A percentile compares a stretch with the other conserved stretches of the same genome.
Conservation (phyloP, 371 early-diverging fungal species). For the Mortierella sp. region DNA sequence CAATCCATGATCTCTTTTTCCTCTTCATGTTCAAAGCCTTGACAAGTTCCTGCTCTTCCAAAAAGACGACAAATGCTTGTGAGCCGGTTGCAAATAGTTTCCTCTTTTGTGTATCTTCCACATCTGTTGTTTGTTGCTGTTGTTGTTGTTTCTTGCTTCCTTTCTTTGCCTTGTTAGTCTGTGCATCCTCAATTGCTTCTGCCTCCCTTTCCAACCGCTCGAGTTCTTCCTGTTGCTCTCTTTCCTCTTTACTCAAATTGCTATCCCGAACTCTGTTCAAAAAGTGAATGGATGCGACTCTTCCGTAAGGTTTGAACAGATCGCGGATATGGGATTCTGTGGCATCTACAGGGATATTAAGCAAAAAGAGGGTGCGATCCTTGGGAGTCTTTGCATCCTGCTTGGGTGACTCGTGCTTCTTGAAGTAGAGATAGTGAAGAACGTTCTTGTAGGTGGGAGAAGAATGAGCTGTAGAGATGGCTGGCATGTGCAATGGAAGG, state of each 20-base stretch:
- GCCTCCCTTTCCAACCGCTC: slow-evolving; percentile 49
- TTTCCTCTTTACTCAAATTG: slow-evolving; percentile 45
- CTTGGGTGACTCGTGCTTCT: slow-evolving; percentile 75
- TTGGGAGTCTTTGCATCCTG: slow-evolving; percentile 63
- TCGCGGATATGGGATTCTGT: slow-evolving; percentile 79
- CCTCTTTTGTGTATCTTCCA: slow-evolving; percentile 15
- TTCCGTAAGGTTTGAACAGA: slow-evolving; percentile 79
- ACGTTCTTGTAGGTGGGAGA: slow-evolving; percentile 52
- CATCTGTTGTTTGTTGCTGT: background rate
- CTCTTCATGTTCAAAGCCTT: slow-evolving; percentile 73
- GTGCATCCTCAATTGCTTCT: slow-evolving; percentile 28
- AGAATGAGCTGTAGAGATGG: slow-evolving; percentile 23
- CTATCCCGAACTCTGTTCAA: slow-evolving; percentile 49
- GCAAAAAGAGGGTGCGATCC: slow-evolving; percentile 83
- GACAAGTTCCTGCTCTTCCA: slow-evolving; percentile 71
- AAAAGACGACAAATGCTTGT: slow-evolving; percentile 84
- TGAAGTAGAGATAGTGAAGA: slow-evolving; percentile 79
- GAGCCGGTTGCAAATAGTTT: slow-evolving; percentile 65
- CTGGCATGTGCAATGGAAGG: slow-evolving; percentile 50
- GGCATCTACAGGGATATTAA: slow-evolving; percentile 88
- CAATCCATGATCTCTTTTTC: slow-evolving; percentile 74
- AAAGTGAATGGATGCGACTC: slow-evolving; percentile 73
- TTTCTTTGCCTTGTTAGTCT: slow-evolving; percentile 53
- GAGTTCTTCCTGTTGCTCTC: slow-evolving; percentile 59
- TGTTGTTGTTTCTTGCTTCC: slow-evolving; percentile 40